phyloP scores from a whole-genome alignment of 1,284 basidiomycete genomes.

The Grifola frondosa region DNA sequence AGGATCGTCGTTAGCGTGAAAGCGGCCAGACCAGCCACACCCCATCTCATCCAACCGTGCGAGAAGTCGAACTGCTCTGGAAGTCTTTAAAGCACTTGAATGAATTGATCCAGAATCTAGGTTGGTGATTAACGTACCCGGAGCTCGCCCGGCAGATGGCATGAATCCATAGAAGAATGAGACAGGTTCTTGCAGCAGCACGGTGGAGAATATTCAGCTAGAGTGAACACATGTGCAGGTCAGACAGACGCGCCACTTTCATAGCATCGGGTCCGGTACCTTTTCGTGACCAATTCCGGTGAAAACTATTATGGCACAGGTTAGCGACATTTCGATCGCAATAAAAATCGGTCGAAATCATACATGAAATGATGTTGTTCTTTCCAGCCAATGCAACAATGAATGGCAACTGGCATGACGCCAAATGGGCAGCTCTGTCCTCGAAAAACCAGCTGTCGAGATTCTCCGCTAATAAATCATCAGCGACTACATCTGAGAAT shows the following conservation, averaged over 20 bases:
- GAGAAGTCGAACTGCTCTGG: conserved; percentile 30
- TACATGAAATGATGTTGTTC: conserved; percentile 47
- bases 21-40: conserved; percentile 37
- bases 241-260: no score
- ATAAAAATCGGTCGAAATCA: not conserved
- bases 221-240: not conserved
- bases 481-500: not conserved
- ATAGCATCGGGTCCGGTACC: conserved; percentile 19
- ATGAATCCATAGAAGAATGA: conserved; percentile 38
- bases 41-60: conserved; percentile 36
- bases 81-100: conserved; percentile 23
- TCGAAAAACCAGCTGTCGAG: conserved; percentile 32
- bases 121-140: conserved; percentile 20
- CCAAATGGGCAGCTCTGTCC: conserved; percentile 40
- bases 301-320: conserved; percentile 28
- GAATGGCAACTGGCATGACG: conserved; percentile 43
- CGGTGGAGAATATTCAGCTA: conserved; percentile 38
- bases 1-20: conserved; percentile 41
- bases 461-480: conserved; percentile 21
- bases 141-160: conserved; percentile 25
- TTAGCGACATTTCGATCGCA: conserved; percentile 3
- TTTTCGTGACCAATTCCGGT: conserved; percentile 49
- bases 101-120: not conserved
- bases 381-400: conserved; percentile 46
- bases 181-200: conserved; percentile 34